Conservation (phyloP, 805 yeast genomes). For the Lachancea quebecensis region DNA sequence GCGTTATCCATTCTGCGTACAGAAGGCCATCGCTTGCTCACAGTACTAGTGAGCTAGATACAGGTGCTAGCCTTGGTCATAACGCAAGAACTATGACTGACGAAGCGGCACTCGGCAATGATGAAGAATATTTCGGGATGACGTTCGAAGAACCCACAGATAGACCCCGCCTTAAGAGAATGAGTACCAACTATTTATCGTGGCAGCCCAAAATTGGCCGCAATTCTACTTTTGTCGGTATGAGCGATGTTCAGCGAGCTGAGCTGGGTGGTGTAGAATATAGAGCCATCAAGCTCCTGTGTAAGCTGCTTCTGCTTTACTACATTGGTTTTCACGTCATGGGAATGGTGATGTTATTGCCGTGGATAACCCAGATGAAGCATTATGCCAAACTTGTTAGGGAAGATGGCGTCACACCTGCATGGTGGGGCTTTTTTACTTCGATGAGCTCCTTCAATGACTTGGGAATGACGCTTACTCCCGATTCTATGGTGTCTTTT, state of each 20-base stretch:
- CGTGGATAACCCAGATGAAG: constrained; percentile 48
- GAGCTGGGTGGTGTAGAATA: constrained; percentile 98
- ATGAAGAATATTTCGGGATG: constrained; percentile 31
- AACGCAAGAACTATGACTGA: neutral
- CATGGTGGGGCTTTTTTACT: constrained; percentile 94
- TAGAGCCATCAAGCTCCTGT: constrained; percentile 73
- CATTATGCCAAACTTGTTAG: constrained; percentile 41
- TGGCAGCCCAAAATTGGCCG: constrained; percentile 91
- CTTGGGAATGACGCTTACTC: constrained; percentile 74
- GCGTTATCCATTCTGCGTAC: neutral
- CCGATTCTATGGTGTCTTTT: constrained; percentile 72
- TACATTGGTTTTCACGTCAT: constrained; percentile 71
- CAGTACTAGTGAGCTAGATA: neutral
- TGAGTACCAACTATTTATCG: constrained; percentile 66
- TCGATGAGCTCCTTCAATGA: constrained; percentile 77
- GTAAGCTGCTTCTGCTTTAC: constrained; percentile 55
- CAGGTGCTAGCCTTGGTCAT: neutral
- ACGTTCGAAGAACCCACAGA: constrained; percentile 17
- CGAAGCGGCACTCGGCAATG: constrained; percentile 10
- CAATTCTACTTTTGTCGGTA: constrained; percentile 81
- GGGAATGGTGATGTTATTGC: constrained; percentile 45
- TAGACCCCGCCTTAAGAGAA: constrained; percentile 23
- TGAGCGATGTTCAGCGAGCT: constrained; percentile 78
- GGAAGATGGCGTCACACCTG: constrained; percentile 56
- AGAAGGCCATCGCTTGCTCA: neutral